Percentiles rank a stretch among this genome's conserved stretches.
phyloP scores from a whole-genome alignment of 148 eudicot genomes.

The Camellia lanceoleosa region DNA sequence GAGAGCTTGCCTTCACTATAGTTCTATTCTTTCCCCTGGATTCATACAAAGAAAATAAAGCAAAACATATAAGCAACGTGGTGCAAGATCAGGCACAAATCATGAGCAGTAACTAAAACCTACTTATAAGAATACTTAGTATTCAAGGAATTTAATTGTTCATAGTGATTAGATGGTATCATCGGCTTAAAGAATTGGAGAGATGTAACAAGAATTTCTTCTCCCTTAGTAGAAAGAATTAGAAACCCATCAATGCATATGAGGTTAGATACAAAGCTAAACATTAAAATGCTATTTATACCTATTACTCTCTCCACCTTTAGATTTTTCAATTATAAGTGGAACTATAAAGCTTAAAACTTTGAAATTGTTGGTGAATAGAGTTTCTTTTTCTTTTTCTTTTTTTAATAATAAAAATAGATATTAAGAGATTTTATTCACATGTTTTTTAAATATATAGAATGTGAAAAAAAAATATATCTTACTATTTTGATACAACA shows the following conservation, averaged over 20 bases:
- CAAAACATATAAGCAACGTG: constrained; percentile 6
- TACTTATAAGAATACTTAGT: not conserved
- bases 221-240: not conserved
- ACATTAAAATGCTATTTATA: not conserved
- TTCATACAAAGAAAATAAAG: constrained; percentile 6
- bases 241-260: not conserved
- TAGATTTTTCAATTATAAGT: not conserved
- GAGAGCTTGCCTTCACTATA: constrained; percentile 76
- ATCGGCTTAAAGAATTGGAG: no score
- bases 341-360: no score
- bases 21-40: constrained; percentile 61
- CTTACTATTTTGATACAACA: no score
- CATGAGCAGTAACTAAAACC: not conserved
- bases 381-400: no score
- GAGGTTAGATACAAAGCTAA: not conserved
- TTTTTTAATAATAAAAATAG: no score
- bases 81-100: not conserved
- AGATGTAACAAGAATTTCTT: not conserved
- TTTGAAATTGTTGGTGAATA: no score
- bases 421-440: no score
- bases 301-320: not conserved
- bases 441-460: no score
- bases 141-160: not conserved
- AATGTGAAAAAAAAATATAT: no score
- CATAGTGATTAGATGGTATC: not conserved